Conservation (phyloP, 306 rosid species). For the Geum urbanum region DNA sequence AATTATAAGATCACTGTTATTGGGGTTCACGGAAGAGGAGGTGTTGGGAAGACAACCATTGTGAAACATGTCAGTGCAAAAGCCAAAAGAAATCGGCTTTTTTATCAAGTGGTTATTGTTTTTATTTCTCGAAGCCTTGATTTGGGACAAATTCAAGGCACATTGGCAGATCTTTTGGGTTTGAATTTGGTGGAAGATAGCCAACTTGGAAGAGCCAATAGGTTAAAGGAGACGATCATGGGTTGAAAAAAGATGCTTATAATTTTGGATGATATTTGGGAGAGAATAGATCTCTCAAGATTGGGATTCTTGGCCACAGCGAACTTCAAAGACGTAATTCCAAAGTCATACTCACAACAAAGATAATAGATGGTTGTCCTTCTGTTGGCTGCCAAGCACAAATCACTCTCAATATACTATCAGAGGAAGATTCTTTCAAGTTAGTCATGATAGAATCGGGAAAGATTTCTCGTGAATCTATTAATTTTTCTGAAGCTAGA, state of each 20-base stretch:
- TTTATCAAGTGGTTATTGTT: neutral
- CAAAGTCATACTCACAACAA: constrained; percentile 23
- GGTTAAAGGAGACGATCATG: neutral
- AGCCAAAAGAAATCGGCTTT: neutral
- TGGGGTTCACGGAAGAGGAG: neutral
- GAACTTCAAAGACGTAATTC: constrained; percentile 8
- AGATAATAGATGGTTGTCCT: neutral
- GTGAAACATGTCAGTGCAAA: neutral
- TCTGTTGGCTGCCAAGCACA: constrained; percentile 5
- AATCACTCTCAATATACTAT: constrained; percentile 1
- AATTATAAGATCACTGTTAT: neutral
- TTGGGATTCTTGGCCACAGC: constrained; percentile 9
- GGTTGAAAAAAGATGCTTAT: constrained; percentile 8
- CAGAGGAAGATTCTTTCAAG: constrained; percentile 10
- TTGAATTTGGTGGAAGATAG: neutral
- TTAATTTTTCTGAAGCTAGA: constrained; percentile 7
- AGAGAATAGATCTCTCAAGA: neutral
- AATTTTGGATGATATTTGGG: constrained; percentile 26
- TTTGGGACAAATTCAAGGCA: neutral
- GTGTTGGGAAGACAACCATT: neutral
- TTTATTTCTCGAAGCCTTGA: neutral
- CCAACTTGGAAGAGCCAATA: neutral
- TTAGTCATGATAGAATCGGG: constrained; percentile 11
- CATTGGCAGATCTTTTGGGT: neutral
- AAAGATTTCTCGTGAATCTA: neutral